Base-by-base conservation (phyloP, 1,284 basidiomycete genomes). In the Pterulicium gracile region DNA sequence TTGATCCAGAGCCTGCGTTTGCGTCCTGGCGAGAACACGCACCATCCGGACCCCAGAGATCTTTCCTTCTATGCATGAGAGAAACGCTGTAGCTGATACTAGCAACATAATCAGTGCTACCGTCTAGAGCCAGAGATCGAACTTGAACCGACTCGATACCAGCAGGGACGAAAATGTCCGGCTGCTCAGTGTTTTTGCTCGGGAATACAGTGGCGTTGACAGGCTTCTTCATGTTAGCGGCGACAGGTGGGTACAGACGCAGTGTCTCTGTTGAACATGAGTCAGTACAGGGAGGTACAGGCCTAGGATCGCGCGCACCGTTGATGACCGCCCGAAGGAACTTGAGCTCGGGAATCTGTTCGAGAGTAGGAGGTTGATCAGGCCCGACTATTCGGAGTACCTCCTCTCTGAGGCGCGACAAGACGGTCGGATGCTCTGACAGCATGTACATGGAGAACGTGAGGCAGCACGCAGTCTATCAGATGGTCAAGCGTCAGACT, bases 161-260 rank as follows among this genome's bases (percentile, higher is more conserved):
- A n/a, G 39, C 39, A 41, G 39, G 39, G 10, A 41, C 18, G 18
- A 41, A 41, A 7, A 41, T 10, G 18, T 41, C 39, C 19, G 7
- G 7, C 13, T 15, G 7, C 7, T 41, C 19, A 7, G 39, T 10
- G 19, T 10, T 10, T 19, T 41, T 41, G 39, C 39, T 41, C 7
- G 13, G 13, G 39, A 41, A 20, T 19, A 41, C 39, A 41, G 47
- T 43, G 36, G 44, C 7, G 19, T 41, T 41, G n/a, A 41, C 13
- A 20, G 39, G n/a, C 18, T 41, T 44, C 59, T 60, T 62, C 42
- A 49, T 61, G 24, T 56, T 50, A 13, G 19, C 13, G 18, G 39
- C 10, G 19, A 72, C 70, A 3, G 66, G 59, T 32, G 72, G 70
- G 54, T 68, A 72, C 10, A 73, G 51, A 17, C 71, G 60, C 3